Evolutionary conservation across 2,329 filamentous ascomycete genomes (phyloP), one percentile per base, ranked within the genome.

Genomic region (Onygenales sp.): DNA sequence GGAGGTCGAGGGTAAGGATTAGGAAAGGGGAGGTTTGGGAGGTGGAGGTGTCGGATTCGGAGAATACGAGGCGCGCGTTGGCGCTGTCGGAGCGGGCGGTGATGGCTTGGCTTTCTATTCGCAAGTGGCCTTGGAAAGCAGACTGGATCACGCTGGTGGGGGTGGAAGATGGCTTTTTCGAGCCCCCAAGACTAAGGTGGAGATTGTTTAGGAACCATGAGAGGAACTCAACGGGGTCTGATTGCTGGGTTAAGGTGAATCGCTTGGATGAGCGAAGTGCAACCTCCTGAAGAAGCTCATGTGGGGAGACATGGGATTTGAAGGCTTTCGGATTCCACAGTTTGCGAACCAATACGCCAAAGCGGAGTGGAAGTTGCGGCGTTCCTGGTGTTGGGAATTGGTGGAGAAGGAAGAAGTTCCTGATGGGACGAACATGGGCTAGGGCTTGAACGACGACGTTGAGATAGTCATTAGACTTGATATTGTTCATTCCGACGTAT

Each of bases 401-500:
- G 65, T 95, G 88, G 1, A 97, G 80, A 63, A 98, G 83, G 66
- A 97, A 84, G 72, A 84, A 97, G 68, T 97, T 96, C 36, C 93
- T 84, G 60, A 98, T 76, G 3, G 93, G 92, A 17, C 84, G 77
- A 31, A 97, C 89, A 70, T 98, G 93, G 2, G 92, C 85, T 39
- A 98, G 79, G 6, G 91, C 86, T 70, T 98, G 93, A 48, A 95
- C 86, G 2, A 96, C 82, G 31, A 95, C 92, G 67, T 98, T 98
- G 65, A 97, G 80, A 73, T 98, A 98, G 75, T 98, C 93, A 73
- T 98, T 98, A 54, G 93, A 89, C 71, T 98, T 98, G 78, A 98
- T 96, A 73, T 98, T 98, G 78, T 98, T 98, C 88, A 98, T 94
- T 60, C 93, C 93, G 56, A 98, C 89, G 67, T 91, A 98, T 5